These are phyloP conservation scores for Psophocarpus tetragonolobus DNA, from an alignment of 306 rosid species.

Conservation along the genomic window DNA sequence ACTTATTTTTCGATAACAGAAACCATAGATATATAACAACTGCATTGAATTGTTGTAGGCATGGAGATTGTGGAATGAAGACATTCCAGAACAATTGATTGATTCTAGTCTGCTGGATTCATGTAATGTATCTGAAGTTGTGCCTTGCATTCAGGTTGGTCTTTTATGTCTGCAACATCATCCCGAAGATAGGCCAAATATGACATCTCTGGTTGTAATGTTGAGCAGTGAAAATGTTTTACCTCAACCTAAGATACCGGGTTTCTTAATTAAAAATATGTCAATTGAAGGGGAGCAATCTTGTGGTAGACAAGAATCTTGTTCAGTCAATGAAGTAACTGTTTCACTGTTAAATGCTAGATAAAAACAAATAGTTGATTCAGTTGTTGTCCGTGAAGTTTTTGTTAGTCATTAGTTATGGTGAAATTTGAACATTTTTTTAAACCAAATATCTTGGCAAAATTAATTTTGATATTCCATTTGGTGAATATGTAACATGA, in stretches of 20 bases:
- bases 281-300: background rate
- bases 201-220: conserved; percentile 33
- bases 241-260: conserved; percentile 12
- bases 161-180: conserved; percentile 23
- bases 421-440: background rate
- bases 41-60: conserved; percentile 11
- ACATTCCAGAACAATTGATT: background rate
- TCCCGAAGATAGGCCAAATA: conserved; percentile 28
- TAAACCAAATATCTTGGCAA: background rate
- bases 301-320: background rate
- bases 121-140: background rate
- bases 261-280: background rate
- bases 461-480: background rate
- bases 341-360: background rate
- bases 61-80: conserved; percentile 34
- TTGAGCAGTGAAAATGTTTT: background rate
- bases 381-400: background rate
- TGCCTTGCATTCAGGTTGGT: conserved; percentile 29
- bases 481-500: background rate
- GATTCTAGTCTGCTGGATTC: conserved; percentile 11
- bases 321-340: background rate
- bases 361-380: background rate
- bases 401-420: background rate
- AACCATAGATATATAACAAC: background rate
- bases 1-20: background rate